Conservation (phyloP, 75 land plant genomes). For the Selaginella moellendorffii region DNA sequence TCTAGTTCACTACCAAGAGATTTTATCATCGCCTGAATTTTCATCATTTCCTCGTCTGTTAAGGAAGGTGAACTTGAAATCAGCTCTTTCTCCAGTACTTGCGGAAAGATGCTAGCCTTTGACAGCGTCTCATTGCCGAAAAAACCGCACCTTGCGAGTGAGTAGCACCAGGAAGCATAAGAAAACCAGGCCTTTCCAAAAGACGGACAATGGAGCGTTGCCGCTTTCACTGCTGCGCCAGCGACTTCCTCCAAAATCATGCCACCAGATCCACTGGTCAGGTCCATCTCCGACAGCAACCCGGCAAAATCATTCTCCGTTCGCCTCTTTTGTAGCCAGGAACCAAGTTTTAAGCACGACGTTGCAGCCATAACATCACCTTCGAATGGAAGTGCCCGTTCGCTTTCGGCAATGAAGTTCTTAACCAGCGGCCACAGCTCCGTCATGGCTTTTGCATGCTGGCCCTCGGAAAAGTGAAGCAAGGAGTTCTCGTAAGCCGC, state of each 20-base stretch:
- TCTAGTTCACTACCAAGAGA: slow-evolving; percentile 14
- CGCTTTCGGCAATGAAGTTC: slow-evolving; percentile 8
- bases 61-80: slow-evolving; percentile 26
- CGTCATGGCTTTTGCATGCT: slow-evolving; percentile 41
- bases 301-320: slow-evolving; percentile 15
- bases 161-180: slow-evolving; percentile 89
- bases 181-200: slow-evolving; percentile 90
- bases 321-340: slow-evolving; percentile 49
- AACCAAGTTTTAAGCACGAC: slow-evolving; percentile 72
- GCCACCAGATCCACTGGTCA: neutral
- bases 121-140: slow-evolving; percentile 12
- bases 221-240: slow-evolving; percentile 49
- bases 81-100: slow-evolving; percentile 39
- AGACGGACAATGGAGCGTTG: slow-evolving; percentile 47
- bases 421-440: slow-evolving; percentile 60
- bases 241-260: slow-evolving; percentile 40
- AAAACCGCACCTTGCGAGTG: slow-evolving; percentile 39
- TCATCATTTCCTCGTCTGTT: slow-evolving; percentile 42
- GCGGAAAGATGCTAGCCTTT: slow-evolving; percentile 30
- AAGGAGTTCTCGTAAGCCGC: slow-evolving; percentile 11
- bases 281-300: slow-evolving; percentile 21
- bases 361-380: slow-evolving; percentile 43
- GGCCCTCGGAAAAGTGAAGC: slow-evolving; percentile 51
- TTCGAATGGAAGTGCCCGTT: slow-evolving; percentile 7
- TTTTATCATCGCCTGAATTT: slow-evolving; percentile 27